Percentiles rank a stretch among this genome's conserved stretches.
phyloP scores from a whole-genome alignment of 257 asterid species.

The Solanum acaule region DNA sequence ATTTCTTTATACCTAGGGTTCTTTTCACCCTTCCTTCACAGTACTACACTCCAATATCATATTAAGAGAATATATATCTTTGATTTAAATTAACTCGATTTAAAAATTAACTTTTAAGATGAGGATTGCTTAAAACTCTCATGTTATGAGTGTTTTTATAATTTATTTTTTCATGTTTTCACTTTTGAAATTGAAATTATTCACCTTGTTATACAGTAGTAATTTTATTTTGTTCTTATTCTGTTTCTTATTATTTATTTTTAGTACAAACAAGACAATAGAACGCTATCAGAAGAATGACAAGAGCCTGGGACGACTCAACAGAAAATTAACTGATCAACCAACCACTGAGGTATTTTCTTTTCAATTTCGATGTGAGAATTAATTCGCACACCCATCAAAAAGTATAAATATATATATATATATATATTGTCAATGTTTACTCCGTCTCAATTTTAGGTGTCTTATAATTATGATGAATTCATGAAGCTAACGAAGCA shows the following conservation, averaged over 20 bases:
- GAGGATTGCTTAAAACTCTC: neutral
- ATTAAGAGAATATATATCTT: neutral
- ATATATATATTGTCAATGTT: too few relatives aligned
- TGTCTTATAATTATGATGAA: neutral
- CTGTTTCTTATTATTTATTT: neutral
- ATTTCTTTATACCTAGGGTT: neutral
- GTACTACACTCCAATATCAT: neutral
- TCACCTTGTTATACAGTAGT: too few relatives aligned
- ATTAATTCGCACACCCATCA: neutral
- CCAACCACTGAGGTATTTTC: constrained; percentile 14
- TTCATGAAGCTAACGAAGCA: too few relatives aligned
- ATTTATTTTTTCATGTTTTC: neutral
- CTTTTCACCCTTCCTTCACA: neutral
- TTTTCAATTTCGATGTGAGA: neutral
- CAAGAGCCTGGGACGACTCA: neutral
- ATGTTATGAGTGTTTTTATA: too few relatives aligned
- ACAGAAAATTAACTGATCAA: neutral
- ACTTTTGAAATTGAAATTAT: neutral
- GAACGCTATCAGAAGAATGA: constrained; percentile 26
- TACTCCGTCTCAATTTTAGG: too few relatives aligned
- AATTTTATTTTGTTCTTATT: neutral
- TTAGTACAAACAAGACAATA: constrained; percentile 17
- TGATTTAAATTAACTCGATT: neutral
- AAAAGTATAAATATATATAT: too few relatives aligned
- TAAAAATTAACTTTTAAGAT: neutral